Percentiles rank a stretch among this genome's conserved stretches.
Conservation (phyloP, 1,284 basidiomycete genomes). For the Sanghuangporus sanghuang region DNA sequence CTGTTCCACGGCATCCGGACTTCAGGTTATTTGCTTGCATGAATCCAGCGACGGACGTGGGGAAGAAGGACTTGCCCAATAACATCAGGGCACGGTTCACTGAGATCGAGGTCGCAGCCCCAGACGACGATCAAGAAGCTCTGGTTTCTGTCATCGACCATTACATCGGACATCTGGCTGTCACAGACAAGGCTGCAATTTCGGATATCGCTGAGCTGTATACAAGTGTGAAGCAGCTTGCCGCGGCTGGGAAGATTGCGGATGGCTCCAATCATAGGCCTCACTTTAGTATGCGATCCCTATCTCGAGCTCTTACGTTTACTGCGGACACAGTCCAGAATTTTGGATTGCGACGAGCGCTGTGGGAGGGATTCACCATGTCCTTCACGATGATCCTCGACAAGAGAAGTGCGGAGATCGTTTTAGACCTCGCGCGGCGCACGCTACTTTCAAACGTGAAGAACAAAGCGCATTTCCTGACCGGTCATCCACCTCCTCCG, state of each 20-base stretch:
- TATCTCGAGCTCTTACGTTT: conserved; percentile 89
- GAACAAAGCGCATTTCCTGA: conserved; percentile 74
- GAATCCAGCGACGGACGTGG: conserved; percentile 99
- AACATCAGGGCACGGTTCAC: conserved; percentile 92
- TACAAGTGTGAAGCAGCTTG: conserved; percentile 74
- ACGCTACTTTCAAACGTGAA: conserved; percentile 81
- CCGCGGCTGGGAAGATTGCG: conserved; percentile 78
- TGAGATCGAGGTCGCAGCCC: conserved; percentile 91
- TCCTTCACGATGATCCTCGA: conserved; percentile 96
- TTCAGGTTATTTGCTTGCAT: conserved; percentile 99
- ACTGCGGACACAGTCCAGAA: conserved; percentile 75
- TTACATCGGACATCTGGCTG: conserved; percentile 82
- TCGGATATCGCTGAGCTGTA: conserved; percentile 95
- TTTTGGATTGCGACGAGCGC: conserved; percentile 80
- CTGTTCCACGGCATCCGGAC: conserved; percentile 87
- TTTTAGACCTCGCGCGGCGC: conserved; percentile 67
- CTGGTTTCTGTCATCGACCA: conserved; percentile 84
- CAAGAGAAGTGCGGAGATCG: conserved; percentile 62
- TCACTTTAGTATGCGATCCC: conserved; percentile 96
- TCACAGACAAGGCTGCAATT: conserved; percentile 85
- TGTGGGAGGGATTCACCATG: conserved; percentile 98
- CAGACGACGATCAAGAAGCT: conserved; percentile 90
- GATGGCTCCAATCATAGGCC: conserved; percentile 95
- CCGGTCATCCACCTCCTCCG: conserved; percentile 63
- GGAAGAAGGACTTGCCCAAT: conserved; percentile 94